Evolutionary conservation across 2,329 filamentous ascomycete species (phyloP), one percentile per base, ranked within the genome.

Genomic region (Diaporthe citrichinensis): DNA sequence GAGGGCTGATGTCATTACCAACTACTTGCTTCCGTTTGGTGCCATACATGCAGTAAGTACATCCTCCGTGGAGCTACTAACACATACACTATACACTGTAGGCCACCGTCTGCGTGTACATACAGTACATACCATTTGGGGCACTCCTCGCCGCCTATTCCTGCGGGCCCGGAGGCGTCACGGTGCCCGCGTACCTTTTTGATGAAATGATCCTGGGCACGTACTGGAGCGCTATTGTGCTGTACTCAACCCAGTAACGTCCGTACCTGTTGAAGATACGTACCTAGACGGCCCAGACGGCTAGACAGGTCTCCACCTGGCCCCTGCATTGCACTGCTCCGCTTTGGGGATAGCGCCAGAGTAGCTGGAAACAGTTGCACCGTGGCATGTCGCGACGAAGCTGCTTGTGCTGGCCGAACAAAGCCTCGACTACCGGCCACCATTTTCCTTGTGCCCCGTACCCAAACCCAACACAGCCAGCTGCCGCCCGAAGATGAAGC

Each of bases 401-500:
- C 76, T 62, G 75, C 74, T 53, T 76, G 59, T 69, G 65, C 65
- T 69, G 46, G 62, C 46, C 46, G 46, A 25, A n/a, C 65, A 28
- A 34, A 69, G 46, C 34, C 34, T 55, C 34, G 65, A 41, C 14
- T 41, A 31, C 34, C n/a, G 49, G 14, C 49, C n/a, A 69, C 65
- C n/a, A 28, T 28, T 36, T 41, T 23, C 34, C 36, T 39, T 83
- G 87, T 68, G 82, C 83, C 57, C 58, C 71, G 25, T 51, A 25
- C 44, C 41, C 31, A 62, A 28, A 46, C n/a, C 82, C 87, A 53
- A 87, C 61, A 78, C 77, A 78, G 79, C 79, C 78, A 77, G 76
- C 74, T 80, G n/a, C 49, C n/a, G 34, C 23, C n/a, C 49, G 34
- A 88, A 81, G 69, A 96, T 96, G 94, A 93, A 91, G 86, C 84